Percentiles rank a stretch among this genome's conserved stretches.
Conservation (phyloP, 2,329 filamentous ascomycete genomes). For the Cordyceps farinosa region DNA sequence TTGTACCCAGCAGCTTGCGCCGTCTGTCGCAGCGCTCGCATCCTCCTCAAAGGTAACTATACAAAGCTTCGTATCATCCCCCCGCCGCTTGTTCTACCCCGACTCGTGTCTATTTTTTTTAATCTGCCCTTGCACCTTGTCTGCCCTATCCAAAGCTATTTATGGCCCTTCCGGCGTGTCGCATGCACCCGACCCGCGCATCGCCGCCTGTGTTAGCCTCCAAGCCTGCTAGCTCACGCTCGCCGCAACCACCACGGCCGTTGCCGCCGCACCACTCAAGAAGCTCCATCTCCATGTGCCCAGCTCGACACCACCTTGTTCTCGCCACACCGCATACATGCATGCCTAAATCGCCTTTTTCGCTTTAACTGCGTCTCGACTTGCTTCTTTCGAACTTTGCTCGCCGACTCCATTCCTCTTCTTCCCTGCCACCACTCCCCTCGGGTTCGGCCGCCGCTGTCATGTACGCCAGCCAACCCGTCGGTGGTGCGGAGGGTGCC, state of each 20-base stretch:
- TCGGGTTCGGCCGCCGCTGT: constrained; percentile 23
- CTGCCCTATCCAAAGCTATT: not conserved
- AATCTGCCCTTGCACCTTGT: not conserved
- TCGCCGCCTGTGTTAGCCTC: constrained; percentile 9
- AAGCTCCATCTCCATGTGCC: constrained; percentile 16
- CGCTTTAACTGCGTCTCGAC: constrained; percentile 8
- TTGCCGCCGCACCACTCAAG: constrained; percentile 18
- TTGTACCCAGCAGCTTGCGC: constrained; percentile 10
- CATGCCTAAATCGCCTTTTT: constrained; percentile 9
- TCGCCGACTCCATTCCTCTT: constrained; percentile 1
- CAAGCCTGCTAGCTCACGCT: constrained; percentile 7
- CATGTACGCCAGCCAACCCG: constrained; percentile 49
- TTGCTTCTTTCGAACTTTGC: constrained; percentile 1
- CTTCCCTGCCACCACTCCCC: constrained; percentile 23
- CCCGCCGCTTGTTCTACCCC: not conserved
- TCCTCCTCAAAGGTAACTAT: constrained; percentile 11
- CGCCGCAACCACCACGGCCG: constrained; percentile 14
- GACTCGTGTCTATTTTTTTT: not conserved
- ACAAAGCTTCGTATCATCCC: constrained; percentile 1
- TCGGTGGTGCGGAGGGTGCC: constrained; percentile 76
- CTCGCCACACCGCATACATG: constrained; percentile 16
- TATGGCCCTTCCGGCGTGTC: not conserved
- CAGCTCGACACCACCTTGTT: constrained; percentile 19
- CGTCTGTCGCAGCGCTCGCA: constrained; percentile 3
- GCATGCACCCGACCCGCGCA: not conserved